Base-by-base conservation (phyloP, 805 yeast species). In the Yarrowia divulgata region DNA sequence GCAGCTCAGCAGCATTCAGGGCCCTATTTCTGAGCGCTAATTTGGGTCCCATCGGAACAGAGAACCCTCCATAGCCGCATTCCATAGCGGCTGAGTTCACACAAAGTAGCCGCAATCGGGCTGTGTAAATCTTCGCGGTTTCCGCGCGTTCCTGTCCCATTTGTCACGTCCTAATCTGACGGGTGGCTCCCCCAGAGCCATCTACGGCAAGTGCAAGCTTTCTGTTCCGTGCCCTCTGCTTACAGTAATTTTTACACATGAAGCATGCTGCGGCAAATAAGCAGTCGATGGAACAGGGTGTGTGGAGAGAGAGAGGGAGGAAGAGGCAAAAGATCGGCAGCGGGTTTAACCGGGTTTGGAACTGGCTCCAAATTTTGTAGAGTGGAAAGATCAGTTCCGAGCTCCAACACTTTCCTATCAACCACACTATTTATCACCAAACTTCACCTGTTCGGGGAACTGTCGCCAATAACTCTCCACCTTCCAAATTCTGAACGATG, bases 221-320 rank as follows among this genome's bases (percentile, higher is more conserved):
- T 34, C 14, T 29, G 42, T 50, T n/a, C 57, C 43, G 58, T 35
- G 58, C 29, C 29, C 2, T 34, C 16, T 34, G 32, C 52, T 23
- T 12, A 46, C 34, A 23, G 16, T 48, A 14, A 23, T 35, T 32
- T n/a, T 19, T 18, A 19, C 32, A 8, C 54, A 32, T 35, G 58
- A 35, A 35, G 19, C 19, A 34, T 52, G 37, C 39, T 55, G 39
- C 62, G 62, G 54, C 54, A 49, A 49, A 49, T 49, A 49, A 55
- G 62, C 46, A 23, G 62, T 39, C 39, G 54, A 49, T 39, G 62
- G 19, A 39, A 13, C 46, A 23, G 35, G 45, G 62, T 39, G 57
- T 34, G 29, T 16, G 19, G 55, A 49, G 55, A 32, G 50, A 19
- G 23, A 43, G 23, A 43, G 46, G 13, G 48, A 42, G 10, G 29